These are phyloP conservation scores for Dactylellina sp. DNA, from an alignment of 2,329 filamentous ascomycete species.

Conservation along the genomic window DNA sequence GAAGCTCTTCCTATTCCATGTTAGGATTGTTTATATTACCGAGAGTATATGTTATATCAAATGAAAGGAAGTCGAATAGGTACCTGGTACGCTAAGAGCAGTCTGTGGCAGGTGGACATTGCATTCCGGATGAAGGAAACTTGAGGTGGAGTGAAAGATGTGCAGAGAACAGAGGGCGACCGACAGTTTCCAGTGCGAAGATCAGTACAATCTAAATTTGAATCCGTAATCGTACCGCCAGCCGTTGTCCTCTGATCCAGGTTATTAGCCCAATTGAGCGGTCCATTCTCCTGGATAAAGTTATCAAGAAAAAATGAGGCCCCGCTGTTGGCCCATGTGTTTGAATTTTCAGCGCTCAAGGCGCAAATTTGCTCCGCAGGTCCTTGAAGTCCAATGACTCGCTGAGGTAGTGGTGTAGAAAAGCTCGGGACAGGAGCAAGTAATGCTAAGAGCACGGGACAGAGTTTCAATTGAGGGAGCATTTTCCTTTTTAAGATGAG, in stretches of 20 bases:
- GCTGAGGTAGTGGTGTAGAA: conserved; percentile 21
- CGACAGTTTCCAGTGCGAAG: conserved; percentile 34
- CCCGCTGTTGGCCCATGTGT: conserved; percentile 38
- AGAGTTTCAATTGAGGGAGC: background rate
- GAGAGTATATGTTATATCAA: too few species aligned
- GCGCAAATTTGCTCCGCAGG: conserved; percentile 15
- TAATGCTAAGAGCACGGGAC: background rate
- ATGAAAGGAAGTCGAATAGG: background rate
- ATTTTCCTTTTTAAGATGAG: background rate
- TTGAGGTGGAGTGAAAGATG: conserved; percentile 29
- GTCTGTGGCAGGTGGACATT: conserved; percentile 20
- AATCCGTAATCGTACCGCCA: conserved; percentile 21
- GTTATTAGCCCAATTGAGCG: conserved; percentile 21
- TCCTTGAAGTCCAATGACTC: conserved; percentile 10
- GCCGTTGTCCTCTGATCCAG: conserved; percentile 33
- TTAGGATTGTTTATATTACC: too few species aligned
- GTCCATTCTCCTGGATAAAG: conserved; percentile 16
- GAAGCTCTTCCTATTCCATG: conserved; percentile 20
- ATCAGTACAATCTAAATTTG: conserved; percentile 38
- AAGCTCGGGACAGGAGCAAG: background rate
- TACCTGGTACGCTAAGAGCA: conserved; percentile 28
- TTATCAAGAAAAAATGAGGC: conserved; percentile 36
- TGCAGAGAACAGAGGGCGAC: conserved; percentile 28
- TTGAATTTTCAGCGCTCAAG: conserved; percentile 11
- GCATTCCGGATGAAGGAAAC: conserved; percentile 32